Evolutionary conservation across 2,329 filamentous ascomycete genomes (phyloP).

Genomic region (Aspergillus thermomutatus): DNA sequence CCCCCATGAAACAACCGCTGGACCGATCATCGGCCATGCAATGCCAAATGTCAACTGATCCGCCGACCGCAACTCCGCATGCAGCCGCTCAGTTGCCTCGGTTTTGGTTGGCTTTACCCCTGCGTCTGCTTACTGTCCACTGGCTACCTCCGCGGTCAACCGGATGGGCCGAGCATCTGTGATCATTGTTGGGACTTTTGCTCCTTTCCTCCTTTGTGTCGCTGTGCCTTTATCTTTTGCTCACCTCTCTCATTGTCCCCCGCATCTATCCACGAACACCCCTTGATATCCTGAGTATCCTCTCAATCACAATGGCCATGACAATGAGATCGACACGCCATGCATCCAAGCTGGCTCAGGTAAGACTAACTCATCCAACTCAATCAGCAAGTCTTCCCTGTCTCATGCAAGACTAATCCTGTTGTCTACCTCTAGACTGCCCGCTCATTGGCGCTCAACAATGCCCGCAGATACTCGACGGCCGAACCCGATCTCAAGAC

Average conservation of each 20-base stretch:
- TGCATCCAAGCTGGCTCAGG: conserved; percentile 36
- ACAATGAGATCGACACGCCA: conserved; percentile 37
- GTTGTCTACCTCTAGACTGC: conserved; percentile 5
- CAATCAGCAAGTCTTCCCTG: background rate
- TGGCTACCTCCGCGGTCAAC: conserved; percentile 15
- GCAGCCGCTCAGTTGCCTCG: conserved; percentile 21
- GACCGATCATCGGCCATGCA: background rate
- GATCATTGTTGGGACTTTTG: background rate
- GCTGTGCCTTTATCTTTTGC: conserved; percentile 1
- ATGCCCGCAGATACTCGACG: conserved; percentile 44
- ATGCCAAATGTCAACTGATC: background rate
- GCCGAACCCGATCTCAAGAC: conserved; percentile 87
- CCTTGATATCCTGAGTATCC: conserved; percentile 4
- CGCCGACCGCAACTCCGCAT: conserved; percentile 15
- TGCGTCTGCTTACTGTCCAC: background rate
- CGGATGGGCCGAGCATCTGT: conserved; percentile 3
- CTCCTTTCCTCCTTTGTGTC: conserved; percentile 10
- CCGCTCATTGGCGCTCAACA: conserved; percentile 16
- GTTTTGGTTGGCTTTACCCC: background rate
- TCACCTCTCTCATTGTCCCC: background rate
- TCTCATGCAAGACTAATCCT: background rate
- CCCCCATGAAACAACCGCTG: background rate
- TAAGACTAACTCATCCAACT: conserved; percentile 14
- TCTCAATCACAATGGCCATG: conserved; percentile 20
- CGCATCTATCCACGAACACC: background rate